Evolutionary conservation across 2,329 filamentous ascomycete genomes (phyloP).

Genomic region (Leptosphaerulina australis): DNA sequence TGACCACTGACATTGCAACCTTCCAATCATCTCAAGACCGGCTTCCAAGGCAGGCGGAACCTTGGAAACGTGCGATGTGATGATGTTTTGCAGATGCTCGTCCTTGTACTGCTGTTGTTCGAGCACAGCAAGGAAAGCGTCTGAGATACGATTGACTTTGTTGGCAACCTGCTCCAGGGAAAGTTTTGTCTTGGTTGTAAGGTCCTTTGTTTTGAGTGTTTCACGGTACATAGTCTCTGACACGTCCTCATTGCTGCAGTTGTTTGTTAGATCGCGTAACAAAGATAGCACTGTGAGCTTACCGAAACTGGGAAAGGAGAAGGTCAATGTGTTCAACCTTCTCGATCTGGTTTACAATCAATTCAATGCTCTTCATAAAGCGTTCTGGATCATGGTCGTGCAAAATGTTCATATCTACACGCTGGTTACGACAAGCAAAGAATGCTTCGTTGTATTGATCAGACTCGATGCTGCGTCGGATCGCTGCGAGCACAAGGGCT

Average conservation of each 20-base stretch:
- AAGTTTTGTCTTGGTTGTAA: constrained; percentile 24
- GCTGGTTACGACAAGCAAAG: constrained; percentile 83
- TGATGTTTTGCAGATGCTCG: constrained; percentile 82
- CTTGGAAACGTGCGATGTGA: constrained; percentile 95
- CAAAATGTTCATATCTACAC: constrained; percentile 97
- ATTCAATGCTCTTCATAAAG: constrained; percentile 75
- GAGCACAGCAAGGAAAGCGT: constrained; percentile 77
- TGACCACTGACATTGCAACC: constrained; percentile 59
- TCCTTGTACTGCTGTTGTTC: constrained; percentile 57
- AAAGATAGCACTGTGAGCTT: constrained; percentile 32
- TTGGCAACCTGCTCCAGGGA: constrained; percentile 37
- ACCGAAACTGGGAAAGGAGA: constrained; percentile 85
- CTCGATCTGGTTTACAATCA: constrained; percentile 84
- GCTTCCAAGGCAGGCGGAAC: constrained; percentile 86
- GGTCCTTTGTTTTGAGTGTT: constrained; percentile 63
- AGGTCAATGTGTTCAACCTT: constrained; percentile 85
- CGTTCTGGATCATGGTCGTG: constrained; percentile 90
- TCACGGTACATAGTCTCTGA: constrained; percentile 92
- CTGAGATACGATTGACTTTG: constrained; percentile 89
- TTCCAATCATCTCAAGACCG: constrained; percentile 78
- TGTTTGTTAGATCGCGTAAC: constrained; percentile 11
- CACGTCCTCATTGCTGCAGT: constrained; percentile 78
- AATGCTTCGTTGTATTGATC: constrained; percentile 87
- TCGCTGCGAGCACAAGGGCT: constrained; percentile 89
- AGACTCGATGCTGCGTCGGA: constrained; percentile 77